phyloP scores from a whole-genome alignment of 257 asterid species.

The Ligustrum vulgare region DNA sequence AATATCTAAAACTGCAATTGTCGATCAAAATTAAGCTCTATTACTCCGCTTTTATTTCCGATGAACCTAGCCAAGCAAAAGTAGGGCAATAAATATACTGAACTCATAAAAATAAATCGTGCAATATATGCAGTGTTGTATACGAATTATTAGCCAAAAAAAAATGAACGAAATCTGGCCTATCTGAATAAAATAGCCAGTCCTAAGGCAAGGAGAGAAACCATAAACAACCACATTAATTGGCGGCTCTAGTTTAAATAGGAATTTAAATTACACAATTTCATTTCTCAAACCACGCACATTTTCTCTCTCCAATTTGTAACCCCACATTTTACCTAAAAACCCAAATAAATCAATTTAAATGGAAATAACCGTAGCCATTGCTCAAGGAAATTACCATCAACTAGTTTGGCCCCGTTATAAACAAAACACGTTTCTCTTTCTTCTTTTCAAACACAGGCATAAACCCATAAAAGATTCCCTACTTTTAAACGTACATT shows the following conservation, averaged over 20 bases:
- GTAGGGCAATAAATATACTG: constrained; percentile 5
- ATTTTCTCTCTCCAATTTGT: too few relatives aligned
- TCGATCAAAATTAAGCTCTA: constrained; percentile 26
- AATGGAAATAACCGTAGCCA: too few relatives aligned
- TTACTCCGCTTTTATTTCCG: constrained; percentile 23
- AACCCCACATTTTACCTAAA: too few relatives aligned
- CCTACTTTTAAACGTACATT: too few relatives aligned
- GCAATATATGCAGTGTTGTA: neutral
- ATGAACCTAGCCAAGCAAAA: constrained; percentile 32
- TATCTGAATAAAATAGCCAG: neutral
- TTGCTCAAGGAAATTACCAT: neutral
- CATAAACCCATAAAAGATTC: too few relatives aligned
- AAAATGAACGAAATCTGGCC: neutral
- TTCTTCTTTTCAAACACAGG: too few relatives aligned
- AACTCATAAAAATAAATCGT: constrained; percentile 1
- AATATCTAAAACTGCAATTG: constrained; percentile 6
- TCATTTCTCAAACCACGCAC: too few relatives aligned
- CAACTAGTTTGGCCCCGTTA: neutral
- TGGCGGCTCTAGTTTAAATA: too few relatives aligned
- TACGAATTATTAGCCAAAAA: neutral
- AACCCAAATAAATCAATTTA: too few relatives aligned
- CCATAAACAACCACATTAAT: neutral
- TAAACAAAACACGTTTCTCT: too few relatives aligned
- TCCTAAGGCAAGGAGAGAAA: neutral
- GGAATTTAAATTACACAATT: too few relatives aligned